A percentile compares a stretch with the other conserved stretches of the same genome.
Conservation (phyloP, 2,329 filamentous ascomycete genomes). For the Calcarisporium arbuscula region DNA sequence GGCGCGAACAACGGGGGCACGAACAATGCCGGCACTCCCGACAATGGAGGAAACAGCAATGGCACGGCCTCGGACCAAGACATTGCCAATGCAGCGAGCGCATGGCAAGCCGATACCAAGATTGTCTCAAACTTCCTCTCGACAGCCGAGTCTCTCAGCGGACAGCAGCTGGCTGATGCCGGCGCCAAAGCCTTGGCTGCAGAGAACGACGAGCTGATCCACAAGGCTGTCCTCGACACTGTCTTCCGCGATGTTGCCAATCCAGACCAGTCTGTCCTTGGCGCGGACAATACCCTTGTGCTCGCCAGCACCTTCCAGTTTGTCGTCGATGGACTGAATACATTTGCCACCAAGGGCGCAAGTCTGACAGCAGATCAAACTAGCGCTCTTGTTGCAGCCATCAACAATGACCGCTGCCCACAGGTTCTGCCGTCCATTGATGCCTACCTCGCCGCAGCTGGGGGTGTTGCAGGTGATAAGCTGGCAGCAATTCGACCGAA, state of each 20-base stretch:
- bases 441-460: slow-evolving; percentile 3
- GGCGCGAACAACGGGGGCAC: not conserved
- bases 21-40: no score
- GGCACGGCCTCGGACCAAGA: slow-evolving; percentile 16
- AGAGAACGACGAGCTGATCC: slow-evolving; percentile 11
- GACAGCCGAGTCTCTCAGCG: slow-evolving; percentile 6
- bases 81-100: slow-evolving; percentile 4
- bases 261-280: slow-evolving; percentile 2
- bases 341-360: slow-evolving; percentile 3
- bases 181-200: slow-evolving; percentile 7
- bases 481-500: not conserved
- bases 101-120: slow-evolving; percentile 10
- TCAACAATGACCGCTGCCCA: slow-evolving; percentile 9
- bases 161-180: slow-evolving; percentile 3
- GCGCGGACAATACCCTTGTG: slow-evolving; percentile 8
- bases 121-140: slow-evolving; percentile 11
- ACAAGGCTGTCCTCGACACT: slow-evolving; percentile 12
- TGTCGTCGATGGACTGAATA: slow-evolving; percentile 8
- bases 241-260: slow-evolving; percentile 3
- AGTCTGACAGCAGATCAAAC: slow-evolving; percentile 6
- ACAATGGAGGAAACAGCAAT: not conserved
- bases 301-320: slow-evolving; percentile 9
- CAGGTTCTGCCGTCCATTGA: slow-evolving; percentile 9
- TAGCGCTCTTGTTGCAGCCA: slow-evolving; percentile 2
- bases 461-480: no score